Percentiles rank a stretch among this genome's conserved stretches.
phyloP scores from a whole-genome alignment of 1,284 basidiomycete genomes.

The Leccinum fallax region DNA sequence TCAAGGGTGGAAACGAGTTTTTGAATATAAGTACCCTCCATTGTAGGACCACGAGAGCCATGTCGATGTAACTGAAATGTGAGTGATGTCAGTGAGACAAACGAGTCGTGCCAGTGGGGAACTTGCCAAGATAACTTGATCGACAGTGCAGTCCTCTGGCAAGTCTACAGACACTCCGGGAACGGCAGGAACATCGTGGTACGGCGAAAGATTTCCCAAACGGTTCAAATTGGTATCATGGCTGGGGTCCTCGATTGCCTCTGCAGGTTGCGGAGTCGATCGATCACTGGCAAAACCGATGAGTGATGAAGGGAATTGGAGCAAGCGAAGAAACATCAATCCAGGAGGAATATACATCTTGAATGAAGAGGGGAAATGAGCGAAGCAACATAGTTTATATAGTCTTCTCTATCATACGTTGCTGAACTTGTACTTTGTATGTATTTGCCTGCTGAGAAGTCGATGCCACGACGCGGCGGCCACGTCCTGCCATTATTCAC shows the following conservation, averaged over 20 bases:
- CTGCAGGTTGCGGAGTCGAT: neutral
- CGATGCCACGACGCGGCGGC: no score
- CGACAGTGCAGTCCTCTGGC: conserved; percentile 45
- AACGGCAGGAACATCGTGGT: conserved; percentile 27
- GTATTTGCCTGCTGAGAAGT: no score
- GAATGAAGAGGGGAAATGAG: neutral
- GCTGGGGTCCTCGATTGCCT: neutral
- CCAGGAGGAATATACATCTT: neutral
- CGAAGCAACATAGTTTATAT: neutral
- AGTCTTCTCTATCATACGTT: neutral
- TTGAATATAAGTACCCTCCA: conserved; percentile 33
- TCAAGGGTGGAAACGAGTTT: conserved; percentile 39
- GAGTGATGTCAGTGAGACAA: neutral
- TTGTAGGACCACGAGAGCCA: conserved; percentile 33
- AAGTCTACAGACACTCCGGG: conserved; percentile 37
- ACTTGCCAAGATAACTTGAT: conserved; percentile 42
- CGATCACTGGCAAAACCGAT: neutral
- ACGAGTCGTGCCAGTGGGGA: neutral
- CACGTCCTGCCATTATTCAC: no score
- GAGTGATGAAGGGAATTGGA: neutral
- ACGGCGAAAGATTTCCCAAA: neutral
- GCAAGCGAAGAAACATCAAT: neutral
- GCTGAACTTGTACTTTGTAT: no score
- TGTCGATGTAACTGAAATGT: conserved; percentile 20
- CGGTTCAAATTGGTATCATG: neutral